These are phyloP conservation scores for Lophium mytilinum DNA, from an alignment of 495 filamentous ascomycete genomes.

Conservation along the genomic window DNA sequence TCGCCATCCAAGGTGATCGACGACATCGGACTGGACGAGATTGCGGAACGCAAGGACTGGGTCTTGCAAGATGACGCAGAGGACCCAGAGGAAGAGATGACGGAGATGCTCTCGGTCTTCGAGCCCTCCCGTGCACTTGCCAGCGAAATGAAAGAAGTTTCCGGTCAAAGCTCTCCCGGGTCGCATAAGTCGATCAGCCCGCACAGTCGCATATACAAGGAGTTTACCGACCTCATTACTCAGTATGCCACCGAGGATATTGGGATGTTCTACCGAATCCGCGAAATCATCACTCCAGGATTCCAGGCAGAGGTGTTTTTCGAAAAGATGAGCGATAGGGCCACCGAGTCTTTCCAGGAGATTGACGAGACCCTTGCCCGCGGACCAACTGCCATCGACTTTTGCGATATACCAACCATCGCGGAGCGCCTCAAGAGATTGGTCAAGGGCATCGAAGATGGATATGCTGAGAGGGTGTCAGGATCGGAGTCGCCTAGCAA, in stretches of 20 bases:
- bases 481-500: background rate
- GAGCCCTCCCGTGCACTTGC: conserved; percentile 16
- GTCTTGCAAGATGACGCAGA: conserved; percentile 11
- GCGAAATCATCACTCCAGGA: conserved; percentile 6
- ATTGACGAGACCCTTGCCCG: conserved; percentile 16
- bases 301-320: conserved; percentile 22
- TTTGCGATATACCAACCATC: conserved; percentile 12
- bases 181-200: background rate
- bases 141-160: conserved; percentile 9
- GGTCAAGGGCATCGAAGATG: conserved; percentile 6
- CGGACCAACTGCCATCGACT: conserved; percentile 9
- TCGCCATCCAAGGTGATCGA: conserved; percentile 13
- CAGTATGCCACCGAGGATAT: conserved; percentile 13
- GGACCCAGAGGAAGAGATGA: conserved; percentile 15
- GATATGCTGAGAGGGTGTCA: conserved; percentile 4
- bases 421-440: conserved; percentile 12
- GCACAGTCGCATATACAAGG: conserved; percentile 12
- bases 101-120: conserved; percentile 28
- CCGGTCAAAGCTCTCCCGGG: background rate
- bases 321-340: conserved; percentile 20
- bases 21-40: background rate
- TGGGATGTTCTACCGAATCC: conserved; percentile 10
- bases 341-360: conserved; percentile 13
- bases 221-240: conserved; percentile 9
- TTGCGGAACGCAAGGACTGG: conserved; percentile 13